Evolutionary conservation across 1,284 basidiomycete species (phyloP).

Genomic region (Cutaneotrichosporon sp.): DNA sequence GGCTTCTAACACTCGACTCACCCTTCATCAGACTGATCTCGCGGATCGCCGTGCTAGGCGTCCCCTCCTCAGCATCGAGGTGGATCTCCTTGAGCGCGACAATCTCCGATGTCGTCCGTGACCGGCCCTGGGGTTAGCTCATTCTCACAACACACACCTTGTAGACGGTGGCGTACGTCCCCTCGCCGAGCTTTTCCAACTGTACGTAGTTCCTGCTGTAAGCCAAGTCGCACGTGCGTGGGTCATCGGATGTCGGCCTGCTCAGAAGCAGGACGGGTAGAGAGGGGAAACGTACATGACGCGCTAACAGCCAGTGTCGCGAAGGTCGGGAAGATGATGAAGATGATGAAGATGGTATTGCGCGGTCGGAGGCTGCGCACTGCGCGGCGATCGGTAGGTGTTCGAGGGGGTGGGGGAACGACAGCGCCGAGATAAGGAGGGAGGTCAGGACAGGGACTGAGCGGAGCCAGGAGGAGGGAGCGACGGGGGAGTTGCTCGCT

Average conservation of each 20-base stretch:
- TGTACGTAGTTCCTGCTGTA: slow-evolving; percentile 57
- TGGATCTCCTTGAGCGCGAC: slow-evolving; percentile 98
- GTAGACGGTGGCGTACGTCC: slow-evolving; percentile 73
- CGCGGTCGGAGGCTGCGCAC: not conserved
- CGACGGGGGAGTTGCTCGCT: not conserved
- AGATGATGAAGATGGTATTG: too few relatives aligned
- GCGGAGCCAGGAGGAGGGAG: not conserved
- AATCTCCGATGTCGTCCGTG: slow-evolving; percentile 65
- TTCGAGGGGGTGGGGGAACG: not conserved
- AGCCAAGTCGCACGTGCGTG: slow-evolving; percentile 9
- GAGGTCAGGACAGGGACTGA: not conserved
- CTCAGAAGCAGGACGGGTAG: too few relatives aligned
- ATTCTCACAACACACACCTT: slow-evolving; percentile 60
- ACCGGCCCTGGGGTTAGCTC: slow-evolving; percentile 64
- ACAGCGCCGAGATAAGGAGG: too few relatives aligned
- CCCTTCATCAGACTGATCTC: slow-evolving; percentile 93
- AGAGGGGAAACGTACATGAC: not conserved
- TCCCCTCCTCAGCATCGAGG: slow-evolving; percentile 96
- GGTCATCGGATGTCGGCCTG: too few relatives aligned
- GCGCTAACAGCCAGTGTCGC: not conserved
- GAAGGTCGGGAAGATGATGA: not conserved
- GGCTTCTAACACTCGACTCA: slow-evolving; percentile 23
- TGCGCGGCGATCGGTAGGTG: not conserved
- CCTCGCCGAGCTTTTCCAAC: slow-evolving; percentile 77
- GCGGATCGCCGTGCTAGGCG: slow-evolving; percentile 93